Evolutionary conservation across 164 flowering plant species (phyloP).

Genomic region (Piper betle): DNA sequence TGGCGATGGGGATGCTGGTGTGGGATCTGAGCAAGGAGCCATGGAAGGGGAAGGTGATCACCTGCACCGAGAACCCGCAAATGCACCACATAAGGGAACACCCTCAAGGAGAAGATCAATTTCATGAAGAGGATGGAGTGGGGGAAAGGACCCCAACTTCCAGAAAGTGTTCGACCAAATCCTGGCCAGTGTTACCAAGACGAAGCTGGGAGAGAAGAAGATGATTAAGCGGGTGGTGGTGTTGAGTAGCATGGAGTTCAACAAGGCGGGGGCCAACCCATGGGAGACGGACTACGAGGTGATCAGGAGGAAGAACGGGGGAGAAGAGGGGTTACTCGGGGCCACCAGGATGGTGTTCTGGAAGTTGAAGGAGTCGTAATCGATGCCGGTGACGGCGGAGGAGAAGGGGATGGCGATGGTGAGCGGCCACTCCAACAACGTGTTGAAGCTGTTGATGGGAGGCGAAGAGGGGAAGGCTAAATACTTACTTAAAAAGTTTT

Average conservation of each 20-base stretch:
- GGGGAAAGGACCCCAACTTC: conserved; percentile 20
- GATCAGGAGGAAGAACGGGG: conserved; percentile 24
- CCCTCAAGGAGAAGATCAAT: conserved; percentile 7
- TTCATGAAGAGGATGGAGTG: conserved; percentile 18
- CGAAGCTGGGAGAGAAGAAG: conserved; percentile 11
- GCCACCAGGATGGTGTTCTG: conserved; percentile 45
- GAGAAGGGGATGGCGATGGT: conserved; percentile 39
- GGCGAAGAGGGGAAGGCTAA: conserved; percentile 20
- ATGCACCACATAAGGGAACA: conserved; percentile 17
- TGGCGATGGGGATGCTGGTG: conserved; percentile 21
- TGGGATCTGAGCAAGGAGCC: conserved; percentile 23
- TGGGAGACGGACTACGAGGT: conserved; percentile 49
- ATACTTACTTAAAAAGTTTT: conserved; percentile 28
- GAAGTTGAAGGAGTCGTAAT: conserved; percentile 29
- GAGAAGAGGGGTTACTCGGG: conserved; percentile 16
- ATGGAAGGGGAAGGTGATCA: conserved; percentile 22
- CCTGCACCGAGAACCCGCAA: conserved; percentile 17
- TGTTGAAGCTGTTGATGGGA: conserved; percentile 33
- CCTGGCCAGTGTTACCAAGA: conserved; percentile 7
- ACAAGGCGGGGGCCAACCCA: conserved; percentile 19
- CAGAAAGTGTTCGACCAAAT: conserved; percentile 26
- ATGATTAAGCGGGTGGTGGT: conserved; percentile 41
- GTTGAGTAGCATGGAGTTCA: conserved; percentile 61
- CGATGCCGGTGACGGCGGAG: conserved; percentile 28
- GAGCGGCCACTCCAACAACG: conserved; percentile 46